Evolutionary conservation across 73 alveolate genomes (phyloP).

Genomic region (Effrenium voratum): DNA sequence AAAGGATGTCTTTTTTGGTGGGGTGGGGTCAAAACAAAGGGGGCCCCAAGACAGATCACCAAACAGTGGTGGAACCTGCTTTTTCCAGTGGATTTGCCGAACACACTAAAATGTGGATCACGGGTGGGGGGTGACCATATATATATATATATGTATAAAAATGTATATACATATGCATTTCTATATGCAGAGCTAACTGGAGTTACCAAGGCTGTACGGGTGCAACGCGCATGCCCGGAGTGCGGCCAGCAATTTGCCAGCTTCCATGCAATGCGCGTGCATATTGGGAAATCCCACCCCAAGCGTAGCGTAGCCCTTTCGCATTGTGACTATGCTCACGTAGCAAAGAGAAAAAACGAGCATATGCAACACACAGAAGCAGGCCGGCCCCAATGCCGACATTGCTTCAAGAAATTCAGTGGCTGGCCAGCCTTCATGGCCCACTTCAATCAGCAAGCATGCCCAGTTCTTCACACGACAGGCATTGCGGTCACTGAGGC

Average conservation of each 20-base stretch:
- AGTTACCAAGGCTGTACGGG: background rate
- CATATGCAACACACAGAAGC: background rate
- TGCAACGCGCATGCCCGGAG: background rate
- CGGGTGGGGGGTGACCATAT: too few species aligned
- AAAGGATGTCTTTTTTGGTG: too few species aligned
- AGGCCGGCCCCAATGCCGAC: background rate
- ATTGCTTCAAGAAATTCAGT: background rate
- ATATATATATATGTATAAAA: too few species aligned
- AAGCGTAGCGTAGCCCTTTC: background rate
- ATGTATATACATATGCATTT: too few species aligned
- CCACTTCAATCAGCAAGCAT: background rate
- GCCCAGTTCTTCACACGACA: background rate
- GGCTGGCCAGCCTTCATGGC: background rate
- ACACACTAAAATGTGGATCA: too few species aligned
- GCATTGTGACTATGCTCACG: background rate
- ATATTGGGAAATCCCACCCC: background rate
- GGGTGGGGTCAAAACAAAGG: too few species aligned
- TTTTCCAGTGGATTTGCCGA: too few species aligned
- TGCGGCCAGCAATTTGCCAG: slow-evolving; percentile 9
- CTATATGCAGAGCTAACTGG: too few species aligned
- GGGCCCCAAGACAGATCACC: too few species aligned
- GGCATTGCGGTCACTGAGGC: background rate
- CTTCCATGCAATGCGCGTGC: background rate
- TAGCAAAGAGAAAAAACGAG: background rate
- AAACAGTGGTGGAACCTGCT: too few species aligned